Base-by-base conservation (phyloP, 495 filamentous ascomycete genomes). In the Aspergillus heteromorphus region DNA sequence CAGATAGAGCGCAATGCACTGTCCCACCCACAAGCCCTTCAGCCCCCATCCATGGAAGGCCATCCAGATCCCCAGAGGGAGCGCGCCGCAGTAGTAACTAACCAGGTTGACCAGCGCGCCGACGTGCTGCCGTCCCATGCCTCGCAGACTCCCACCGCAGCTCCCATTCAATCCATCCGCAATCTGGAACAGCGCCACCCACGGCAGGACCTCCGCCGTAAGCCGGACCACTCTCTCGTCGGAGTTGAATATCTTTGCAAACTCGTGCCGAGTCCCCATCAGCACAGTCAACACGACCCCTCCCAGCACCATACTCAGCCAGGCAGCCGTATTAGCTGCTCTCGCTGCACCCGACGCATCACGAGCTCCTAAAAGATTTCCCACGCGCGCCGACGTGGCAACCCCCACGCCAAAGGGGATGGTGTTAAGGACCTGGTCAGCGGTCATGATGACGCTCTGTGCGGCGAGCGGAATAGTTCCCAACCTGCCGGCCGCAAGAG, bases 381-480 rank as follows among this genome's bases (percentile, higher is more conserved):
- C 91, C 20, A 96, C 80, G 0, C 91, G 78, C 0, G 87, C 77
- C 30, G 87, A 90, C 2, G 89, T 84, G 7, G 91, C 89, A 10
- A 96, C 89, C 1, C 91, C 91, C 6, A 95, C 78, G 0, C 92
- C 91, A 62, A 97, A 97, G 0, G 92, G 92, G 48, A 97, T 86
- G 0, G 91, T 96, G 62, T 93, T 95, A 70, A 97, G 83, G 41
- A 96, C 84, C 64, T 95, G 89, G 66, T 96, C 92, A 0, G 89
- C 86, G 0, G 92, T 96, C 91, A 96, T 95, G 68, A 96, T 92
- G 34, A 97, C 91, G 55, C 84, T 88, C 65, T 97, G 92, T 0
- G 91, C 85, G 10, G 92, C 92, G 0, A 96, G 77, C 0, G 91
- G 78, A 36, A 93, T 85, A 0, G 87, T 93, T 8, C 91, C 91